Percentiles rank a stretch among this genome's conserved stretches.
These are phyloP conservation scores for Glycine latifolia DNA, from an alignment of 306 rosid genomes.

Conservation along the genomic window DNA sequence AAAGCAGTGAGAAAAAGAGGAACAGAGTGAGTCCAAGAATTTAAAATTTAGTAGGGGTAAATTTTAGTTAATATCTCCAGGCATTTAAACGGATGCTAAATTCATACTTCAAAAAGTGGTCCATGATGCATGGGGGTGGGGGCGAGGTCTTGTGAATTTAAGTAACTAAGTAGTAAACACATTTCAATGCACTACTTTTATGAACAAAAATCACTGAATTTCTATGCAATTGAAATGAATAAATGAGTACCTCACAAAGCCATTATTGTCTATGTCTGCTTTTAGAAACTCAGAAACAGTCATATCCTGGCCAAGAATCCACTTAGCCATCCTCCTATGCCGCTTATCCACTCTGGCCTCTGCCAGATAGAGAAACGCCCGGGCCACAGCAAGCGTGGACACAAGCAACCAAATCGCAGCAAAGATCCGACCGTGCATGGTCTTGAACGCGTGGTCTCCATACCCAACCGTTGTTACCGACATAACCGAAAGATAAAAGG, in stretches of 20 bases:
- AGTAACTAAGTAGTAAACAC: neutral
- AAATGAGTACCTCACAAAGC: conserved; percentile 80
- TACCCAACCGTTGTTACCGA: conserved; percentile 97
- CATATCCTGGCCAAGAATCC: conserved; percentile 98
- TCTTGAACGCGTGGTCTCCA: conserved; percentile 83
- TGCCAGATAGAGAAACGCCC: conserved; percentile 90
- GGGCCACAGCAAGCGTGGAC: conserved; percentile 90
- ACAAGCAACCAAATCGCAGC: conserved; percentile 96
- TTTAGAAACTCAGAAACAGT: conserved; percentile 92
- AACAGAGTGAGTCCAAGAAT: neutral
- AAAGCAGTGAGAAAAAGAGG: too few relatives aligned
- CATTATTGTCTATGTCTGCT: conserved; percentile 93
- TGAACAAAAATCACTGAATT: conserved; percentile 20
- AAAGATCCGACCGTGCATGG: conserved; percentile 81
- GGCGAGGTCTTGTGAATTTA: neutral
- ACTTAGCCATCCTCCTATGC: conserved; percentile 93
- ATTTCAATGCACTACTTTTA: neutral
- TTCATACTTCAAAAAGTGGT: neutral
- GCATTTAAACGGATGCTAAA: neutral
- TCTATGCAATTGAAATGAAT: conserved; percentile 9
- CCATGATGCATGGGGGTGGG: too few relatives aligned
- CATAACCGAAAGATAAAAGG: conserved; percentile 96
- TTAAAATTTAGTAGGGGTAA: neutral
- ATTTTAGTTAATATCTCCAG: conserved; percentile 1
- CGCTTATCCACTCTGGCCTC: conserved; percentile 98